A percentile compares a stretch with the other conserved stretches of the same genome.
Conservation (phyloP, 441 rosid species). For the Corymbia calophylla region DNA sequence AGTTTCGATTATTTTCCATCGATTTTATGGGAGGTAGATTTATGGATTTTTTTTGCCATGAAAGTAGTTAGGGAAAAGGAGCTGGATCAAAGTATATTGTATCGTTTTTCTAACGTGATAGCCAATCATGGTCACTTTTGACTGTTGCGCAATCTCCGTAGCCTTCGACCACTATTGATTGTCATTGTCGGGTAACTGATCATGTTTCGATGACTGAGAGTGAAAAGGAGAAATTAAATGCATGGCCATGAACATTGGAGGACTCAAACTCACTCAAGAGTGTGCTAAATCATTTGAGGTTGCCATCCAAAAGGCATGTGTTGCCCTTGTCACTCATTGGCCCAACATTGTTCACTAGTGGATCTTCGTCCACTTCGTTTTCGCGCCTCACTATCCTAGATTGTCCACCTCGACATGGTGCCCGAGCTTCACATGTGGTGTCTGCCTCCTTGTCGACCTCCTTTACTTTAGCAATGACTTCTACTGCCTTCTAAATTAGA, state of each 20-base stretch:
- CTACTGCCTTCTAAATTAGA: background rate
- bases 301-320: background rate
- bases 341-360: background rate
- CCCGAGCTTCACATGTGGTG: background rate
- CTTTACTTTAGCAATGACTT: background rate
- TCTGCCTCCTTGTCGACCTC: background rate
- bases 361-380: background rate
- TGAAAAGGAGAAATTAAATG: background rate
- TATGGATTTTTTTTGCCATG: background rate
- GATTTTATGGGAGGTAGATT: background rate
- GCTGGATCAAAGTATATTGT: background rate
- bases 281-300: background rate
- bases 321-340: background rate
- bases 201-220: background rate
- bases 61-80: fast-evolving
- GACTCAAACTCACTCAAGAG: background rate
- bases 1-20: background rate
- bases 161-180: background rate
- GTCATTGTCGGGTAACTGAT: background rate
- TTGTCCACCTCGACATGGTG: background rate
- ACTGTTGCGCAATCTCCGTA: no score
- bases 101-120: background rate
- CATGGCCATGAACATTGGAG: background rate
- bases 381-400: background rate
- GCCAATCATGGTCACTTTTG: background rate